Conservation (phyloP, 2,329 filamentous ascomycete genomes). For the Orbilia ellipsospora region DNA sequence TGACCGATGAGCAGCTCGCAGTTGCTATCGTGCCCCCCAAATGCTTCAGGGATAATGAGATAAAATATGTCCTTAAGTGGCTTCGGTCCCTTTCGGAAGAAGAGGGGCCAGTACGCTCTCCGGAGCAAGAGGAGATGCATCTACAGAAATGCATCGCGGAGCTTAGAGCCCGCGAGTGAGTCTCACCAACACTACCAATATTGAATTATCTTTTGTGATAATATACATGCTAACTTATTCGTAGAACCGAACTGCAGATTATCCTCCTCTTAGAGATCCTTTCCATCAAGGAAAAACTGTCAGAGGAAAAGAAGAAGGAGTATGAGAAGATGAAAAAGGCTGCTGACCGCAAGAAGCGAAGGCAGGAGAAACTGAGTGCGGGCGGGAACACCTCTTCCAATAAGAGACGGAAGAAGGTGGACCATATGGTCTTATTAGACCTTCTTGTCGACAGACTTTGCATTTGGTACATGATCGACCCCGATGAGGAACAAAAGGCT, state of each 20-base stretch:
- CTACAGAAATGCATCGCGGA: constrained; percentile 41
- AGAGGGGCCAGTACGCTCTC: constrained; percentile 35
- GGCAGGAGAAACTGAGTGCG: constrained; percentile 62
- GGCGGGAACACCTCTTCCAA: constrained; percentile 58
- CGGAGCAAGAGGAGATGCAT: constrained; percentile 38
- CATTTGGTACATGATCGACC: constrained; percentile 81
- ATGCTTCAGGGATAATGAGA: constrained; percentile 51
- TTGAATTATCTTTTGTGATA: not conserved
- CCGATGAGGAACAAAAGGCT: constrained; percentile 52
- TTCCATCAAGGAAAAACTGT: constrained; percentile 71
- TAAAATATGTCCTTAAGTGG: constrained; percentile 54
- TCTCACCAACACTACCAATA: too few species aligned
- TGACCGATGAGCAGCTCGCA: constrained; percentile 44
- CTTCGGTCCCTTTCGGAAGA: constrained; percentile 40
- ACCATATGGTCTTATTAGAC: constrained; percentile 74
- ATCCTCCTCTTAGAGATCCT: constrained; percentile 82
- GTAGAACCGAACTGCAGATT: constrained; percentile 77
- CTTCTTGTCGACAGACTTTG: constrained; percentile 80
- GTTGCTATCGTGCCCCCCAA: constrained; percentile 33
- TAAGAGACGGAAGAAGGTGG: constrained; percentile 61
- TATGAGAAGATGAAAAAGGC: constrained; percentile 60
- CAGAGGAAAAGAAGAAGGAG: constrained; percentile 62
- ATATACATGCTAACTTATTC: not conserved
- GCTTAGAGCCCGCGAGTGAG: constrained; percentile 47
- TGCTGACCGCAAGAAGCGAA: constrained; percentile 62